Percentiles rank a stretch among this genome's conserved stretches.
These are phyloP conservation scores for Saccharomycopsis lassenensis DNA, from an alignment of 805 yeast genomes.

Conservation along the genomic window DNA sequence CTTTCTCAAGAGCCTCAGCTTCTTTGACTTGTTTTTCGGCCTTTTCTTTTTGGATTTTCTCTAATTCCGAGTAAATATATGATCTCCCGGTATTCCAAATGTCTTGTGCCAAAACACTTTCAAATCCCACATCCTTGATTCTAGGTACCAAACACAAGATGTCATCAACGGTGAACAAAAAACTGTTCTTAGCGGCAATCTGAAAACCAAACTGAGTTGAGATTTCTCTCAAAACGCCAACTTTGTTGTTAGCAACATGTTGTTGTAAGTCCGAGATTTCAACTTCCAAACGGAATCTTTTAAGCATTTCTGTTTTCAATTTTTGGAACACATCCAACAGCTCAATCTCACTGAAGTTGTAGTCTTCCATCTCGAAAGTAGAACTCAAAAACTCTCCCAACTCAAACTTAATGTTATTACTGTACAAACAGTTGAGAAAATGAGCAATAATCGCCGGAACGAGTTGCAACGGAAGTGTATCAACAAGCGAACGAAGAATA, in stretches of 20 bases:
- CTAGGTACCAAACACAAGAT: slow-evolving; percentile 70
- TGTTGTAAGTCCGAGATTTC: slow-evolving; percentile 29
- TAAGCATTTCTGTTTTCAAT: slow-evolving; percentile 39
- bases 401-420: slow-evolving; percentile 30
- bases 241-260: slow-evolving; percentile 3
- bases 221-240: slow-evolving; percentile 50
- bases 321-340: no score
- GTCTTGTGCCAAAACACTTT: slow-evolving; percentile 62
- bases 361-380: no score
- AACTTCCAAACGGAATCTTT: slow-evolving; percentile 55
- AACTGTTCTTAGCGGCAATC: slow-evolving; percentile 47
- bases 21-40: slow-evolving; percentile 18
- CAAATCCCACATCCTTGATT: slow-evolving; percentile 60
- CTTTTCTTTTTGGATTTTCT: slow-evolving; percentile 2
- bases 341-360: no score
- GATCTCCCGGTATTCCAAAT: slow-evolving; percentile 54
- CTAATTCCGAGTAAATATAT: slow-evolving; percentile 26
- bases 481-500: slow-evolving; percentile 41
- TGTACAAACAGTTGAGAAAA: slow-evolving; percentile 62
- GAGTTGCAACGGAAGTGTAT: slow-evolving; percentile 38
- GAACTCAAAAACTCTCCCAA: slow-evolving; percentile 34
- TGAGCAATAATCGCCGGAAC: slow-evolving; percentile 55
- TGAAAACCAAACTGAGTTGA: slow-evolving; percentile 80
- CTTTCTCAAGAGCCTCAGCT: neutral
- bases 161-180: slow-evolving; percentile 37